phyloP scores from a whole-genome alignment of 225 moss, liverwort and hornwort species.

The Straminergon stramineum region DNA sequence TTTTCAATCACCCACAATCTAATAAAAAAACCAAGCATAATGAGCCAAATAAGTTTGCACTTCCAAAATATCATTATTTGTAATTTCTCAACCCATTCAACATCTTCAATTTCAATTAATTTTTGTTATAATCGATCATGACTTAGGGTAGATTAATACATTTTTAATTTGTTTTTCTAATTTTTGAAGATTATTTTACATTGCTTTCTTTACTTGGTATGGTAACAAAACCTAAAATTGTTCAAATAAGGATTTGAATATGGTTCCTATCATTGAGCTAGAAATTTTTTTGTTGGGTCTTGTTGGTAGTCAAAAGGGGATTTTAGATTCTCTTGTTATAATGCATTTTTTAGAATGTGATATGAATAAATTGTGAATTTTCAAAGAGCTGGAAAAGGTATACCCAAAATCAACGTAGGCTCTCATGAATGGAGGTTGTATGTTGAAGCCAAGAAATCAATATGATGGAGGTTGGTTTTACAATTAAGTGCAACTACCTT shows the following conservation, averaged over 20 bases:
- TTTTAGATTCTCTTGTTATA: neutral
- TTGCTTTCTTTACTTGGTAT: neutral
- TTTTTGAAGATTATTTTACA: no score
- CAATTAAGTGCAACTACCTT: neutral
- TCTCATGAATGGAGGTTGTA: neutral
- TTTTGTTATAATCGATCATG: neutral
- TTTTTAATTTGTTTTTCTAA: neutral
- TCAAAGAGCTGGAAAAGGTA: neutral
- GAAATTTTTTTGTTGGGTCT: neutral
- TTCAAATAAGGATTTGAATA: rapidly evolving
- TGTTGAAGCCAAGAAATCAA: neutral
- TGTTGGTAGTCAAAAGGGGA: neutral
- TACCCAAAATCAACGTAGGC: neutral
- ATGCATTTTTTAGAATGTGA: no score
- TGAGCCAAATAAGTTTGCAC: neutral
- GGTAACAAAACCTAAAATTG: neutral
- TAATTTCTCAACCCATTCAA: neutral
- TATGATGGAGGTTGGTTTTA: no score
- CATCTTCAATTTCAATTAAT: neutral
- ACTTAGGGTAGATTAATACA: neutral
- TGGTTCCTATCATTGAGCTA: neutral
- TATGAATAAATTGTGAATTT: neutral
- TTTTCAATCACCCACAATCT: neutral
- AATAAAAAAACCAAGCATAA: neutral
- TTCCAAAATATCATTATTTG: neutral